These are phyloP conservation scores for Penicillium arizonense DNA, from an alignment of 495 filamentous ascomycete species.

Conservation along the genomic window DNA sequence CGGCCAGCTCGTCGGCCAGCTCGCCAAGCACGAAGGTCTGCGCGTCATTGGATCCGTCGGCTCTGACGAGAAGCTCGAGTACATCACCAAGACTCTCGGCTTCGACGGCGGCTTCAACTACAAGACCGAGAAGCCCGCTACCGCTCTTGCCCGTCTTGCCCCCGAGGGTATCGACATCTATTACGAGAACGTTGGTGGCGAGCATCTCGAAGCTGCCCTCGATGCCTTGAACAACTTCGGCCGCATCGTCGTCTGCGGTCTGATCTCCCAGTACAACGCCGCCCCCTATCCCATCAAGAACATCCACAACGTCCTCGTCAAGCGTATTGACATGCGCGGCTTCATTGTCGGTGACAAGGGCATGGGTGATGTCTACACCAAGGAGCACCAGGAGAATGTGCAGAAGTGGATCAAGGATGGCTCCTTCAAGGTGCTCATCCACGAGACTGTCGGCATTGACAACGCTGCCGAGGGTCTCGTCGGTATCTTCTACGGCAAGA, in stretches of 20 bases:
- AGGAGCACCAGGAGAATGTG: conserved; percentile 80
- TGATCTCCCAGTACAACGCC: conserved; percentile 81
- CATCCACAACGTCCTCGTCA: conserved; percentile 50
- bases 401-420: conserved; percentile 84
- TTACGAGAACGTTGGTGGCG: conserved; percentile 93
- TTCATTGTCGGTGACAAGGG: conserved; percentile 71
- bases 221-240: conserved; percentile 67
- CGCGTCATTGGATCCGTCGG: conserved; percentile 77
- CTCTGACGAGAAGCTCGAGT: conserved; percentile 67
- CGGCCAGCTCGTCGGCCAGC: conserved; percentile 78
- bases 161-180: conserved; percentile 91
- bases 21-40: conserved; percentile 85
- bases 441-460: conserved; percentile 78
- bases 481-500: conserved; percentile 86
- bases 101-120: conserved; percentile 77
- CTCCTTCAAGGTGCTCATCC: conserved; percentile 68
- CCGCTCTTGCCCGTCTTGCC: conserved; percentile 71
- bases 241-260: conserved; percentile 65
- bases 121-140: conserved; percentile 66
- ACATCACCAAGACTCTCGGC: conserved; percentile 60
- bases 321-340: conserved; percentile 65
- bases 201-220: conserved; percentile 78
- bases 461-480: conserved; percentile 76
- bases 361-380: conserved; percentile 67
- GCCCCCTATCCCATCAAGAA: conserved; percentile 68